These are phyloP conservation scores for Nakazawaea siamensis DNA, from an alignment of 805 yeast genomes.

Conservation along the genomic window DNA sequence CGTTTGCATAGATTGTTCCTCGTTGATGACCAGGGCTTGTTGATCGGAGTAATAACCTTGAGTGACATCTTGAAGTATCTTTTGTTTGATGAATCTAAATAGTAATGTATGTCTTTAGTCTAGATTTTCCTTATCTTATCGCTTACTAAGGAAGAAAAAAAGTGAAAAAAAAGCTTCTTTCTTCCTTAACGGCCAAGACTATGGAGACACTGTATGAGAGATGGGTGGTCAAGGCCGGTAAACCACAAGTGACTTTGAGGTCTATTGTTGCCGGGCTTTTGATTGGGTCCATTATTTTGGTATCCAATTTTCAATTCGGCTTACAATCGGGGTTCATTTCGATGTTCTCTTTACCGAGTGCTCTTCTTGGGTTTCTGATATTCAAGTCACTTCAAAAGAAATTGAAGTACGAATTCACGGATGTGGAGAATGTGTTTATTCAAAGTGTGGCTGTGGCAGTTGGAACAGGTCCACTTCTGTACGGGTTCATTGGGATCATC, in stretches of 20 bases:
- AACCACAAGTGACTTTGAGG: constrained; percentile 64
- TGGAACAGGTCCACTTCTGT: constrained; percentile 95
- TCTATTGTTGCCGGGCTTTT: constrained; percentile 68
- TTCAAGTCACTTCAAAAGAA: constrained; percentile 48
- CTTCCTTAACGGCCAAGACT: too few relatives aligned
- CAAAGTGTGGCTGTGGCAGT: constrained; percentile 94
- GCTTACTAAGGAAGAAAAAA: too few relatives aligned
- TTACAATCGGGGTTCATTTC: constrained; percentile 98
- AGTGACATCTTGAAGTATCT: constrained; percentile 86
- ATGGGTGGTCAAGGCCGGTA: constrained; percentile 41
- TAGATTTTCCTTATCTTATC: too few relatives aligned
- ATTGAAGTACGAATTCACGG: constrained; percentile 48
- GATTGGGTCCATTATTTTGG: constrained; percentile 81
- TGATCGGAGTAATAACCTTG: constrained; percentile 80
- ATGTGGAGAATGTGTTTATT: constrained; percentile 89
- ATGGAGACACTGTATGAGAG: constrained; percentile 3
- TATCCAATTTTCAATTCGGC: constrained; percentile 94
- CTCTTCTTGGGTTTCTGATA: constrained; percentile 76
- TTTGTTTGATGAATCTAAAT: constrained; percentile 43
- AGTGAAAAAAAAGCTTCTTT: too few relatives aligned
- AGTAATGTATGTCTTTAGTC: too few relatives aligned
- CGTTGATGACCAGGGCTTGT: constrained; percentile 73
- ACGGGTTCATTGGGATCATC: constrained; percentile 89
- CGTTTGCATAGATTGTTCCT: constrained; percentile 88
- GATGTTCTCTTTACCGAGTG: constrained; percentile 97